Conservation (phyloP, 2,329 filamentous ascomycete genomes). For the Pezicula carpinea region DNA sequence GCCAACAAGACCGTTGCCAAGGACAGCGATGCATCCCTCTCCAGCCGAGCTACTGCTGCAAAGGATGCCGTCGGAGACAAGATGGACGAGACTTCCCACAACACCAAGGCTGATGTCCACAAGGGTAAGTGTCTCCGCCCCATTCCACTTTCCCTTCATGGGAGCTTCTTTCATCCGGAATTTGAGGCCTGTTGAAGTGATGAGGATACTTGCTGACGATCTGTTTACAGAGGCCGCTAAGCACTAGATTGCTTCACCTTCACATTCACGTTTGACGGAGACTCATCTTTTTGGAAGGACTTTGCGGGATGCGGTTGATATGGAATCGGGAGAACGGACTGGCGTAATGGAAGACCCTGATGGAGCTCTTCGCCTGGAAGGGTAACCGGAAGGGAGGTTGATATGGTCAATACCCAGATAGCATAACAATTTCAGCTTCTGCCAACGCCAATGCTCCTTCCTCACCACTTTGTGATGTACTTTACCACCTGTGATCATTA, state of each 20-base stretch:
- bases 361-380: too few species aligned
- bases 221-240: conserved; percentile 26
- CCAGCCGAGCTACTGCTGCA: conserved; percentile 44
- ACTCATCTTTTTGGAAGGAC: too few species aligned
- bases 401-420: too few species aligned
- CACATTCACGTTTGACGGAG: too few species aligned
- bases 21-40: conserved; percentile 38
- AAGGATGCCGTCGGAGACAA: conserved; percentile 48
- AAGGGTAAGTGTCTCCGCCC: conserved; percentile 30
- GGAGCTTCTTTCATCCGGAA: background rate
- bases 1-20: conserved; percentile 54
- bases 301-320: too few species aligned
- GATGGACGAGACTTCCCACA: conserved; percentile 46
- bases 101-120: conserved; percentile 43
- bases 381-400: too few species aligned
- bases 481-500: too few species aligned
- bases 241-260: conserved; percentile 22
- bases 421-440: too few species aligned
- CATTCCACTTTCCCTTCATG: background rate
- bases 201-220: background rate
- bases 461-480: too few species aligned
- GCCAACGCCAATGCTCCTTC: too few species aligned
- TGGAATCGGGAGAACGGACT: too few species aligned
- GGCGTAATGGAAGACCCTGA: too few species aligned
- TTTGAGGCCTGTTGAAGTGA: background rate